These are phyloP conservation scores for Grosmannia serpens DNA, from an alignment of 2,329 filamentous ascomycete genomes.

Conservation along the genomic window DNA sequence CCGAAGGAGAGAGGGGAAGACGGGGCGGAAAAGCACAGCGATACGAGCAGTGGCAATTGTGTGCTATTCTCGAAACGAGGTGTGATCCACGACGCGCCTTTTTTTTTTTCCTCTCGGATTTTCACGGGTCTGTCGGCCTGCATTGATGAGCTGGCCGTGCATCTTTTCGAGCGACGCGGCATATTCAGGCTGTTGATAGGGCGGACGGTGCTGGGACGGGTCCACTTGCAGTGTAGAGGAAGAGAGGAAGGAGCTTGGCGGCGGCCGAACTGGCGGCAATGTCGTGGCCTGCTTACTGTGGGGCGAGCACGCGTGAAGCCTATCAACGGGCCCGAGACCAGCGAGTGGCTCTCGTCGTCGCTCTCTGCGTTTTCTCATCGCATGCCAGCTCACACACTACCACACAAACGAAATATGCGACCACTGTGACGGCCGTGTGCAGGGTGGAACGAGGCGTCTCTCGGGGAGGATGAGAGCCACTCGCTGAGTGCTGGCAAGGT, in stretches of 20 bases:
- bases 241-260: background rate
- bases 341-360: background rate
- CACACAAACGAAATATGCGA: constrained; percentile 16
- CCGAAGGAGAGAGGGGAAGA: background rate
- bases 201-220: background rate
- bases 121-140: constrained; percentile 13
- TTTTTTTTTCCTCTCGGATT: too few species aligned
- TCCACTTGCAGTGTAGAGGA: constrained; percentile 1
- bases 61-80: background rate
- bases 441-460: background rate
- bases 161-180: background rate
- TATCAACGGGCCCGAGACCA: background rate
- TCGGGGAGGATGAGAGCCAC: background rate
- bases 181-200: background rate
- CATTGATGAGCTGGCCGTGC: constrained; percentile 30
- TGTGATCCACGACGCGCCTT: background rate
- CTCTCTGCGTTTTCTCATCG: background rate
- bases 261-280: background rate
- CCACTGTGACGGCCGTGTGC: constrained; percentile 31
- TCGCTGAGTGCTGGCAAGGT: background rate
- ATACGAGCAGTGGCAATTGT: background rate
- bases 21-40: background rate
- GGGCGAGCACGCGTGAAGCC: background rate
- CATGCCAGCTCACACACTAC: background rate
- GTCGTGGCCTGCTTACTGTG: background rate